These are phyloP conservation scores for Fusarium sp. DNA, from an alignment of 2,329 filamentous ascomycete genomes.

Conservation along the genomic window DNA sequence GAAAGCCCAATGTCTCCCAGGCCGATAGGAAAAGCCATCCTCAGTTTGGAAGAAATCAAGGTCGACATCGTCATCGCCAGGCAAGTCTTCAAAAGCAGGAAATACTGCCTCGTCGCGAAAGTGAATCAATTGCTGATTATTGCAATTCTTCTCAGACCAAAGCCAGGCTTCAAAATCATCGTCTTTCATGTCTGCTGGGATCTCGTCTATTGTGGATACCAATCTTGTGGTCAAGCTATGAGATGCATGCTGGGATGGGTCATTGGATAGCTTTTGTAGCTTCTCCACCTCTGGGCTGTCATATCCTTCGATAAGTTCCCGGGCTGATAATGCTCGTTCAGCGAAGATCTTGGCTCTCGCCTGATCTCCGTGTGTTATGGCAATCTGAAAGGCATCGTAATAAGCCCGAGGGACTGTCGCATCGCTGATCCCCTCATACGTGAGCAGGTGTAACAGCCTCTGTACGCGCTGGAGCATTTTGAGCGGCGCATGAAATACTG, in stretches of 20 bases:
- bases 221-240: not conserved
- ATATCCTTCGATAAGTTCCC: not conserved
- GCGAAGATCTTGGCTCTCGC: conserved; percentile 20
- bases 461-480: too few relatives aligned
- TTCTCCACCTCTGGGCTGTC: not conserved
- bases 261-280: not conserved
- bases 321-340: not conserved
- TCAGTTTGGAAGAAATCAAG: too few relatives aligned
- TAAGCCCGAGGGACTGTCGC: not conserved
- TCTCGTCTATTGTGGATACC: not conserved
- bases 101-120: too few relatives aligned
- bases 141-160: not conserved
- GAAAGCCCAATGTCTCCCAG: conserved; percentile 27
- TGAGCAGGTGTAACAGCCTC: too few relatives aligned
- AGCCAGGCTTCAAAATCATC: conserved; percentile 13
- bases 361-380: not conserved
- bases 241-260: not conserved
- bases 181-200: not conserved
- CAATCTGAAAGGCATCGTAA: not conserved
- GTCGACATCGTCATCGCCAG: too few relatives aligned
- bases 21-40: not conserved
- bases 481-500: too few relatives aligned
- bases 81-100: too few relatives aligned
- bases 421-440: not conserved
- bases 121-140: too few relatives aligned